These are phyloP conservation scores for Russula dissimulans DNA, from an alignment of 768 basidiomycete species.

Conservation along the genomic window DNA sequence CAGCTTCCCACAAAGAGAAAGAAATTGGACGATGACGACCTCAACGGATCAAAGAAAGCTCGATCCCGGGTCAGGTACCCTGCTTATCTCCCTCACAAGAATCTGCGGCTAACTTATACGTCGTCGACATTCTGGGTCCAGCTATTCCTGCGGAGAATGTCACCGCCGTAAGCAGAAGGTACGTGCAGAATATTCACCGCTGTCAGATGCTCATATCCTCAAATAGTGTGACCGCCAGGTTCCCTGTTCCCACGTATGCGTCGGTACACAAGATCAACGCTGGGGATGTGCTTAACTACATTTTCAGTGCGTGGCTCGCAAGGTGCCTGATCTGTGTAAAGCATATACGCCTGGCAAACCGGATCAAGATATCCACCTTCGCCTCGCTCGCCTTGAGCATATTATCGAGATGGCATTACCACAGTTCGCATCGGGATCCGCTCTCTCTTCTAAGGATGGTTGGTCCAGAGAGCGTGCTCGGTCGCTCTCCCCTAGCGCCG, in stretches of 20 bases:
- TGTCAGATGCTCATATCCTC: slow-evolving; percentile 16
- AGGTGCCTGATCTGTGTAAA: slow-evolving; percentile 81
- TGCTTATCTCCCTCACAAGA: neutral
- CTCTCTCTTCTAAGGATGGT: slow-evolving; percentile 24
- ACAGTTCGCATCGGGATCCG: slow-evolving; percentile 49
- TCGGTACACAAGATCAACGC: slow-evolving; percentile 6
- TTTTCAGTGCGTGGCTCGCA: slow-evolving; percentile 66
- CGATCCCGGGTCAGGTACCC: slow-evolving; percentile 68
- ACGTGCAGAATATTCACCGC: neutral
- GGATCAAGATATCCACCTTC: slow-evolving; percentile 70
- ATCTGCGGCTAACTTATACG: neutral
- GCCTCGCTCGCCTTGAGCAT: slow-evolving; percentile 68
- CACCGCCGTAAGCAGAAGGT: slow-evolving; percentile 87
- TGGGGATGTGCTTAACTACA: slow-evolving; percentile 14
- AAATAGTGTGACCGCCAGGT: slow-evolving; percentile 74
- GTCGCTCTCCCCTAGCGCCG: slow-evolving; percentile 41
- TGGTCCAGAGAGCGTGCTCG: slow-evolving; percentile 29
- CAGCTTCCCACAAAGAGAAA: slow-evolving; percentile 42
- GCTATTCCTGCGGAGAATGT: slow-evolving; percentile 82
- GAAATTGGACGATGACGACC: slow-evolving; percentile 46
- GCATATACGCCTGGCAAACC: slow-evolving; percentile 82
- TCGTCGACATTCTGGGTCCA: slow-evolving; percentile 24
- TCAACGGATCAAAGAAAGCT: slow-evolving; percentile 47
- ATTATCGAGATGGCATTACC: slow-evolving; percentile 75
- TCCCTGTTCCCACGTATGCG: slow-evolving; percentile 72